Evolutionary conservation across 2,329 filamentous ascomycete genomes (phyloP).

Genomic region (Rhynchosporium secalis): DNA sequence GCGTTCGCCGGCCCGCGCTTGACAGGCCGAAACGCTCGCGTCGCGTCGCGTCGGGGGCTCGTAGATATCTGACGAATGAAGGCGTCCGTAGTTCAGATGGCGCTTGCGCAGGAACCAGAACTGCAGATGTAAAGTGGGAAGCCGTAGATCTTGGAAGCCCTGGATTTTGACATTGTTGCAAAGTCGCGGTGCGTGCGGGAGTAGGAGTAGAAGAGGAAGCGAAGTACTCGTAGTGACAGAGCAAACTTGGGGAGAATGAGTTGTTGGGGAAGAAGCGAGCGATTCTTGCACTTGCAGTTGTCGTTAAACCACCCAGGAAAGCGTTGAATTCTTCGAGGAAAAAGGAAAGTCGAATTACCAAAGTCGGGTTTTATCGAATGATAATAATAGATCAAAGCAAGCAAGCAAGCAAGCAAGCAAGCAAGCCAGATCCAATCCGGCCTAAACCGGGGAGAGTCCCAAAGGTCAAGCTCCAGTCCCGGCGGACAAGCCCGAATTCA

Average conservation of each 20-base stretch:
- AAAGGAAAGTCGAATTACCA: neutral
- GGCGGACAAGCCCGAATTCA: constrained; percentile 6
- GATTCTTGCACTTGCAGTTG: too few species aligned
- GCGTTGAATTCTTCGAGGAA: neutral
- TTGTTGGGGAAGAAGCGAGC: too few species aligned
- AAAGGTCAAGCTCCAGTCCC: neutral
- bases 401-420: neutral
- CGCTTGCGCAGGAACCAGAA: constrained; percentile 18
- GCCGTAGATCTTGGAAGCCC: constrained; percentile 1
- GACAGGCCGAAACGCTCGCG: neutral
- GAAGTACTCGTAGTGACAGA: neutral
- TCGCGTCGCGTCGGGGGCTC: neutral
- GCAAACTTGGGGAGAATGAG: neutral
- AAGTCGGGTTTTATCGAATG: neutral
- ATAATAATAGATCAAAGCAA: constrained; percentile 2
- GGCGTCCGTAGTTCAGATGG: neutral
- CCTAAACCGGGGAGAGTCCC: constrained; percentile 1
- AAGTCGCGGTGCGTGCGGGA: neutral
- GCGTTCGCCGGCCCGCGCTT: too few species aligned
- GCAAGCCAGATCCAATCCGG: neutral
- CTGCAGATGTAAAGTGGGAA: neutral
- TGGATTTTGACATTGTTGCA: neutral
- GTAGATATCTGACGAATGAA: constrained; percentile 1
- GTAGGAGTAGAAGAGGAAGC: neutral
- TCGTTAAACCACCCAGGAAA: too few species aligned